phyloP scores from a whole-genome alignment of 2,329 filamentous ascomycete species.

The Fusarium papillatum region DNA sequence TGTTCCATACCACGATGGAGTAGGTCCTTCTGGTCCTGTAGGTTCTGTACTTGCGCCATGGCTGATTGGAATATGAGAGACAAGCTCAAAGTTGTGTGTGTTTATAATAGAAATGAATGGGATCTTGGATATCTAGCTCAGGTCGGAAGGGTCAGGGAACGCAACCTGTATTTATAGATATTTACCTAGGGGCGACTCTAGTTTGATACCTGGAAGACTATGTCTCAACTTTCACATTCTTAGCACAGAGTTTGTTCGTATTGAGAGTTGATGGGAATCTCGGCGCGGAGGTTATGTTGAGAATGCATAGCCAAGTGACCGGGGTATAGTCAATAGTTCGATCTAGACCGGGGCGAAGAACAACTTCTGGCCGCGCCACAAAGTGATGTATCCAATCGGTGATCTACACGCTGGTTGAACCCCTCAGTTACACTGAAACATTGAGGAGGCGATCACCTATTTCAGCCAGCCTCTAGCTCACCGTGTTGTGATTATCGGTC shows the following conservation, averaged over 20 bases:
- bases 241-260: background rate
- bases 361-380: background rate
- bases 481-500: background rate
- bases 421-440: background rate
- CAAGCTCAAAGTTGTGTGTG: background rate
- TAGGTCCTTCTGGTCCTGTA: background rate
- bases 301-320: background rate
- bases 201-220: no score
- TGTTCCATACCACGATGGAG: constrained; percentile 7
- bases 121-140: background rate
- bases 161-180: background rate
- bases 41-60: background rate
- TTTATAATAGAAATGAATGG: background rate
- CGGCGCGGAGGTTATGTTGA: background rate
- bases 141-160: background rate
- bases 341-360: background rate
- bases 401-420: background rate
- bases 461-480: background rate
- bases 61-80: background rate
- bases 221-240: background rate
- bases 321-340: background rate
- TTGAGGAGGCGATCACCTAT: background rate
- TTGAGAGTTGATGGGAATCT: background rate
- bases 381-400: background rate
- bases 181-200: background rate